phyloP scores from a whole-genome alignment of 2,329 filamentous ascomycete genomes.

The Talaromyces marneffei region DNA sequence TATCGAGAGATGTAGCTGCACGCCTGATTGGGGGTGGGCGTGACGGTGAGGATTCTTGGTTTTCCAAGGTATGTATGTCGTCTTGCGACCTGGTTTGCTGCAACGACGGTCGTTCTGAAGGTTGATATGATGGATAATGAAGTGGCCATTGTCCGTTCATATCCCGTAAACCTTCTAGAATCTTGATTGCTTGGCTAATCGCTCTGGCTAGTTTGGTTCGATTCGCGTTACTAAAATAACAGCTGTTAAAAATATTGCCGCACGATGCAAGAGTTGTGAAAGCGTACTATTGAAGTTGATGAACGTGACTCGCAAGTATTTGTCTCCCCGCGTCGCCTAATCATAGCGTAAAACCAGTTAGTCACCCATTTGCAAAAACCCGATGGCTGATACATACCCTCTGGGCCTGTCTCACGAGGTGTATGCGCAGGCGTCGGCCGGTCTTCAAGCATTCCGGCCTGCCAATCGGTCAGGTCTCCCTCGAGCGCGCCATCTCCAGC shows the following conservation, averaged over 20 bases:
- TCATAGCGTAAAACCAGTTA: constrained; percentile 1
- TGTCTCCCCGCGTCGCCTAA: constrained; percentile 58
- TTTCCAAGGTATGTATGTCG: constrained; percentile 19
- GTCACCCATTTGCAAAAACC: not conserved
- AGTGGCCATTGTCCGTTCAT: constrained; percentile 92
- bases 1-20: constrained; percentile 65
- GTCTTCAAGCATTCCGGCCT: constrained; percentile 52
- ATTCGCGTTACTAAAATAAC: constrained; percentile 64
- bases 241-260: constrained; percentile 1
- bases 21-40: constrained; percentile 56
- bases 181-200: constrained; percentile 79
- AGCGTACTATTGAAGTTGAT: constrained; percentile 75
- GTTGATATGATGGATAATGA: constrained; percentile 69
- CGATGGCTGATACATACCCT: constrained; percentile 29
- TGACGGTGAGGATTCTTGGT: constrained; percentile 27
- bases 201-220: constrained; percentile 78
- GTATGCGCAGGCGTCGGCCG: constrained; percentile 53
- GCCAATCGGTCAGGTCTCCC: constrained; percentile 45
- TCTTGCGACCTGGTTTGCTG: constrained; percentile 33
- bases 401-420: constrained; percentile 43
- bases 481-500: constrained; percentile 54
- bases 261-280: not conserved
- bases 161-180: constrained; percentile 74
- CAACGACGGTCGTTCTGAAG: constrained; percentile 31
- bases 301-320: constrained; percentile 72